Evolutionary conservation across 768 basidiomycete species (phyloP).

Genomic region (Pleurotus djamor): DNA sequence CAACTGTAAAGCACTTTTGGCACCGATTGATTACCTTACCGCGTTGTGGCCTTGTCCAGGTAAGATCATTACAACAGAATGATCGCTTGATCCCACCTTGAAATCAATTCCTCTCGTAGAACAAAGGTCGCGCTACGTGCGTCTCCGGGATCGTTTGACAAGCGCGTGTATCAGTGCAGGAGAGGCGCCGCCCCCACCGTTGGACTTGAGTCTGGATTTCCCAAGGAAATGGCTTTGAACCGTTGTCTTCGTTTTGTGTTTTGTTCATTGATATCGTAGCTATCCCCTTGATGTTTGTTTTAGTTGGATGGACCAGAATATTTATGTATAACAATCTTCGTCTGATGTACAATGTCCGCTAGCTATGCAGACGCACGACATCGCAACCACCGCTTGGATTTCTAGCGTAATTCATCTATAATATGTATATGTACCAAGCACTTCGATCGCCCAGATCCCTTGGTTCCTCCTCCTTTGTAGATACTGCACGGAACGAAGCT

Average conservation of each 20-base stretch:
- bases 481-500: slow-evolving; percentile 14
- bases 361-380: too few species aligned
- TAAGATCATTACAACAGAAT: slow-evolving; percentile 22
- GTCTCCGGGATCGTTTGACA: slow-evolving; percentile 42
- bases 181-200: slow-evolving; percentile 36
- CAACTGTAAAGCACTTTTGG: slow-evolving; percentile 57
- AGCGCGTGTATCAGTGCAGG: slow-evolving; percentile 47
- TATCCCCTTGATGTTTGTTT: background rate
- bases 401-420: too few species aligned
- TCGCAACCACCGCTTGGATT: too few species aligned
- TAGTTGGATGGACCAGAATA: background rate
- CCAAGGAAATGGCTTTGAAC: slow-evolving; percentile 21
- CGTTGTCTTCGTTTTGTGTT: slow-evolving; percentile 15
- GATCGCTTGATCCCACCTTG: too few species aligned
- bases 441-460: slow-evolving; percentile 24
- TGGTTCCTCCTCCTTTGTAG: slow-evolving; percentile 18
- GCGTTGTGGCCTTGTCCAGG: slow-evolving; percentile 65
- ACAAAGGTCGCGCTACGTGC: slow-evolving; percentile 46
- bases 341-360: too few species aligned
- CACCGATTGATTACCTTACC: slow-evolving; percentile 59
- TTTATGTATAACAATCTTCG: background rate
- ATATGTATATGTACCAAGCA: slow-evolving; percentile 30
- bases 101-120: slow-evolving; percentile 26
- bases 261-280: too few species aligned
- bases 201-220: background rate